phyloP scores from a whole-genome alignment of 768 basidiomycete genomes.

The Daedaleopsis nitida region DNA sequence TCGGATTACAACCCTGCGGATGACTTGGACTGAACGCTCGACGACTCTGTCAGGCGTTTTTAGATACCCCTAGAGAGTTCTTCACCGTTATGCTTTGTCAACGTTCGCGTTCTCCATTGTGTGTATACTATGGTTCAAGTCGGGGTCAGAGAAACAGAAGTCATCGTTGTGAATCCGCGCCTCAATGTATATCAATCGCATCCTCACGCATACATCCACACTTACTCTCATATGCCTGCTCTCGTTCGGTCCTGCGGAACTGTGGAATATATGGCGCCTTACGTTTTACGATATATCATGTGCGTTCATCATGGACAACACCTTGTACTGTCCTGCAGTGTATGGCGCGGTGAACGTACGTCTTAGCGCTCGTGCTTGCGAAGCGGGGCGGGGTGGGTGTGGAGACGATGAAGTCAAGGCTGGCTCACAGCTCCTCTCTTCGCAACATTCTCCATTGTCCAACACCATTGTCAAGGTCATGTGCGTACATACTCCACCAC shows the following conservation, averaged over 20 bases:
- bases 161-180: background rate
- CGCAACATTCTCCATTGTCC: background rate
- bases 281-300: background rate
- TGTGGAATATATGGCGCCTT: too few species aligned
- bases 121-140: too few species aligned
- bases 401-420: slow-evolving; percentile 6
- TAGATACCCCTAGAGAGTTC: too few species aligned
- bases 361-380: background rate
- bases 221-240: background rate
- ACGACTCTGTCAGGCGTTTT: too few species aligned
- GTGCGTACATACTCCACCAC: slow-evolving; percentile 8
- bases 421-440: background rate
- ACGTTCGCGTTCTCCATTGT: too few species aligned
- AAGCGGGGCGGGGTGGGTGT: background rate
- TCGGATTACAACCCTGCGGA: slow-evolving; percentile 1
- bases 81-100: too few species aligned
- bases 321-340: background rate
- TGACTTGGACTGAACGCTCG: background rate
- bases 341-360: background rate
- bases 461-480: too few species aligned
- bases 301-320: background rate
- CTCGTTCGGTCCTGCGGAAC: background rate
- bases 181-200: background rate
- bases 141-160: background rate
- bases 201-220: background rate